phyloP scores from a whole-genome alignment of 257 asterid species.

The Fraxinus quadrangulata region DNA sequence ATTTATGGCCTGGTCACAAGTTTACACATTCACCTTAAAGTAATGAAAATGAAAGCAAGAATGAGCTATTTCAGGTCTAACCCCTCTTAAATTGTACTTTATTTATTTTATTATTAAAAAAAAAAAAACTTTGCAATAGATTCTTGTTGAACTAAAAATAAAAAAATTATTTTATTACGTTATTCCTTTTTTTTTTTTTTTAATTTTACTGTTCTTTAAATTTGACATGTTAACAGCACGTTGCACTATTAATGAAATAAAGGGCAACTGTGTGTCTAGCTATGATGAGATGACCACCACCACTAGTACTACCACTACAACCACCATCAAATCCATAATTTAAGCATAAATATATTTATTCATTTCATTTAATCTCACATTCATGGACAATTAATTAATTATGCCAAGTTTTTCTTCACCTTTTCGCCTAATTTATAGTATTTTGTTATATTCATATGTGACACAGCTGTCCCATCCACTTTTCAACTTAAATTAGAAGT shows the following conservation, averaged over 20 bases:
- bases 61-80: no score
- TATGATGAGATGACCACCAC: not conserved
- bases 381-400: not conserved
- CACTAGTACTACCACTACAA: not conserved
- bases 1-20: no score
- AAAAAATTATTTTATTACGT: not conserved
- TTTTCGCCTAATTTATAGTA: not conserved
- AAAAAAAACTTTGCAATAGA: no score
- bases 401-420: not conserved
- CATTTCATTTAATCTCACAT: not conserved
- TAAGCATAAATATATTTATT: not conserved
- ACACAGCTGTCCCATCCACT: not conserved
- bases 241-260: not conserved
- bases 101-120: no score
- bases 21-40: no score
- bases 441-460: not conserved
- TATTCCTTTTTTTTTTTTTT: not conserved
- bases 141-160: no score
- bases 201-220: not conserved
- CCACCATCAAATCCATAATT: constrained; percentile 1
- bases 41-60: no score
- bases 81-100: no score
- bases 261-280: not conserved
- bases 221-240: not conserved
- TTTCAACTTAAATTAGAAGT: not conserved